Percentiles rank a stretch among this genome's conserved stretches.
These are phyloP conservation scores for Cordyceps tenuipes DNA, from an alignment of 2,329 filamentous ascomycete species.

Conservation along the genomic window DNA sequence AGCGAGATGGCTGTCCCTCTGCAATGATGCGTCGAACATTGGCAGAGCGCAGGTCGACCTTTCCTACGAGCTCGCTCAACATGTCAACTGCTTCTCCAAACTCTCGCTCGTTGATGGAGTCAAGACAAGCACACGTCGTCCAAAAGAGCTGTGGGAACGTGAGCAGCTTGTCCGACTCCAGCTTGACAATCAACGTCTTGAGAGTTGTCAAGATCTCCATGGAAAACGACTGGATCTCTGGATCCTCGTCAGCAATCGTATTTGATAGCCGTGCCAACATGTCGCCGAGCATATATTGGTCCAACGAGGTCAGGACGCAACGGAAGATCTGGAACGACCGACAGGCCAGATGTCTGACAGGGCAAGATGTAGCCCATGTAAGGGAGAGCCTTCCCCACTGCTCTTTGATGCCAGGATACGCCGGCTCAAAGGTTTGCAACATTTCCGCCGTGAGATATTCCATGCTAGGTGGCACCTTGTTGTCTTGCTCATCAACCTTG, in stretches of 20 bases:
- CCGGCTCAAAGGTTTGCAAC: slow-evolving; percentile 74
- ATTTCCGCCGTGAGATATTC: slow-evolving; percentile 72
- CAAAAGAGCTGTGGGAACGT: slow-evolving; percentile 96
- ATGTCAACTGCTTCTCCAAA: slow-evolving; percentile 88
- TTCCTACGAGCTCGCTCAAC: slow-evolving; percentile 77
- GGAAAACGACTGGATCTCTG: slow-evolving; percentile 91
- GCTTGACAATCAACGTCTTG: slow-evolving; percentile 79
- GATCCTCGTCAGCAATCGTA: slow-evolving; percentile 90
- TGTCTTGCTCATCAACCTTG: slow-evolving; percentile 62
- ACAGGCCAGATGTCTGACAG: slow-evolving; percentile 88
- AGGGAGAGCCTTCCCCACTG: slow-evolving; percentile 86
- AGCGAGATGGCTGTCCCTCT: slow-evolving; percentile 72
- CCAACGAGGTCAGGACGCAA: slow-evolving; percentile 82
- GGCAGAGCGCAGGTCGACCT: slow-evolving; percentile 69
- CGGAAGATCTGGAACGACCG: slow-evolving; percentile 96
- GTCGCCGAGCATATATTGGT: slow-evolving; percentile 90
- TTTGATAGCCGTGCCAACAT: slow-evolving; percentile 95
- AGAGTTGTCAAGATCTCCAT: slow-evolving; percentile 96
- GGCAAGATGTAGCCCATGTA: slow-evolving; percentile 94
- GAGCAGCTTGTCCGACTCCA: slow-evolving; percentile 70
- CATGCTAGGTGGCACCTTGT: slow-evolving; percentile 83
- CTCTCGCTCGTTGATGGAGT: slow-evolving; percentile 93
- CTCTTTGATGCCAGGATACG: slow-evolving; percentile 79
- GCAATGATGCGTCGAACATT: slow-evolving; percentile 61
- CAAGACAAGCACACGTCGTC: slow-evolving; percentile 92